Base-by-base conservation (phyloP, 2,329 filamentous ascomycete species). In the Ceratocystis variospora region DNA sequence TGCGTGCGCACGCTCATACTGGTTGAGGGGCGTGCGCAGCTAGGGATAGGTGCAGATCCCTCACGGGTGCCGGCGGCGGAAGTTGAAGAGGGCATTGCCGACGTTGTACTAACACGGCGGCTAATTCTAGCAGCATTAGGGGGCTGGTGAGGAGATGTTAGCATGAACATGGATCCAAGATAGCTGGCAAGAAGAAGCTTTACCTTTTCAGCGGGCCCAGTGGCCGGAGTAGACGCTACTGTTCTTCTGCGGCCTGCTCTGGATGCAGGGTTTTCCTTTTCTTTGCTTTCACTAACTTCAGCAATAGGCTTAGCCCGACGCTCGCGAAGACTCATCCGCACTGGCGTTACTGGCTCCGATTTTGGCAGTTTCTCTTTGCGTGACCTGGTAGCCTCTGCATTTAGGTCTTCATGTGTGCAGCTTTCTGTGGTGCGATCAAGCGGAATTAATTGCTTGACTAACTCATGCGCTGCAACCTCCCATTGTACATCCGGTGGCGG, bases 401-500 rank as follows among this genome's bases (percentile, higher is more conserved):
- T 87, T 5, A 97, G 80, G 59, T 96, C 91, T 70, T 95, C 89
- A 7, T 86, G 81, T 41, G 80, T 87, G 75, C 83, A 90, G 75
- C 91, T 96, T 64, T 80, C 81, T 0, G 88, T 91, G 70, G 90
- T 84, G 2, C 91, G 83, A 70, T 87, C 81, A 0, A 79, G 79
- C 0, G 93, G 94, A 66, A 96, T 88, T 25, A 97, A 81, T 3
- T 95, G 75, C 73, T 89, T 91, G 71, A 86, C 89, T 12, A 97
- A 77, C 73, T 96, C 91, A 71, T 90, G 83, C 0, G 89, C 83
- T n/a, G 92, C 91, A 33, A 87, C 82, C 0, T 87, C 83, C 94
- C 93, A 97, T 55, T 89, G 82, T 0, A 97, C 87, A 57, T 92
- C 88, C 2, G 92, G 90, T 0, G 87, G 83, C 7, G 89, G 89